These are phyloP conservation scores for Dryas drummondii DNA, from an alignment of 306 rosid genomes.

Conservation along the genomic window DNA sequence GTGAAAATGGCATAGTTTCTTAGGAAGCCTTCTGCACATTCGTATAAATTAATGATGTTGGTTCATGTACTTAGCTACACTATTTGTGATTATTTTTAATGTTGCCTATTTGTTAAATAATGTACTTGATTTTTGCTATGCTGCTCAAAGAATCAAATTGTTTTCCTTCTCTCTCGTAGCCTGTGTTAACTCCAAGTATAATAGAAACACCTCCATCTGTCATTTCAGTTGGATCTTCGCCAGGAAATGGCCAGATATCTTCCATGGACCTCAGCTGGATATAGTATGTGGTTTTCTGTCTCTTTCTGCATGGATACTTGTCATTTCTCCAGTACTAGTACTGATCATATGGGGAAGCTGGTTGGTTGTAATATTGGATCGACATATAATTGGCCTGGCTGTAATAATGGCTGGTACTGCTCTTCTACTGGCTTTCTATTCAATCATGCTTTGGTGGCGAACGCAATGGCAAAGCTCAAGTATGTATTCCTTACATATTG, in stretches of 20 bases:
- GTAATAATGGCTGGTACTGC: conserved; percentile 99
- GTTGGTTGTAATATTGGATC: conserved; percentile 88
- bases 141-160: too few relatives aligned
- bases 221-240: conserved; percentile 96
- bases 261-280: conserved; percentile 93
- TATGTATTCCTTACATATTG: conserved; percentile 43
- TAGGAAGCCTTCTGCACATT: conserved; percentile 2
- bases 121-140: neutral
- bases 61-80: neutral
- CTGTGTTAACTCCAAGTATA: neutral
- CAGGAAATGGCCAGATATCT: conserved; percentile 92
- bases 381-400: conserved; percentile 95
- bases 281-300: conserved; percentile 83
- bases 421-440: conserved; percentile 92
- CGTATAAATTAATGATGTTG: conserved; percentile 5
- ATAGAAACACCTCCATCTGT: conserved; percentile 7
- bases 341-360: conserved; percentile 90
- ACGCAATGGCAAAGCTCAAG: conserved; percentile 99
- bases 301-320: conserved; percentile 80
- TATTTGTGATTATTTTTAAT: neutral
- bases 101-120: neutral
- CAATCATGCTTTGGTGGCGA: conserved; percentile 99
- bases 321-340: conserved; percentile 83
- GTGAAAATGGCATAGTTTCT: neutral
- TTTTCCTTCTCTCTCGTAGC: neutral